phyloP scores from a whole-genome alignment of 495 filamentous ascomycete species.

The Corynascus novoguineensis region DNA sequence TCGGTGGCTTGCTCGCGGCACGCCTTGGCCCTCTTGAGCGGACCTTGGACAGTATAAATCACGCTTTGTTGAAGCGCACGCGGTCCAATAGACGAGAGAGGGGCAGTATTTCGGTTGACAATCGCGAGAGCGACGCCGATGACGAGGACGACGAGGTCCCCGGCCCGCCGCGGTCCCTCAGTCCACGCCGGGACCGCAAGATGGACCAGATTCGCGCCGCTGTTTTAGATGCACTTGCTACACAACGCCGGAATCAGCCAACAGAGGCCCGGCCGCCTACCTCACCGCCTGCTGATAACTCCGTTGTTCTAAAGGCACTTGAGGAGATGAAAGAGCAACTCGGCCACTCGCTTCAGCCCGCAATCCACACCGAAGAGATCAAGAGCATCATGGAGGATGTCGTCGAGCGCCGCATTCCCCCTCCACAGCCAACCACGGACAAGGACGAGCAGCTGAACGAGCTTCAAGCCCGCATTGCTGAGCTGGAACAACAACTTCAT shows the following conservation, averaged over 20 bases:
- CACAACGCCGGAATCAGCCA: conserved; percentile 45
- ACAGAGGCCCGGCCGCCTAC: conserved; percentile 23
- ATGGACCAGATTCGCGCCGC: conserved; percentile 76
- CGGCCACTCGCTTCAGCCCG: conserved; percentile 36
- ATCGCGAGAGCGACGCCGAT: conserved; percentile 82
- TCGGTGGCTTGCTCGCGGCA: conserved; percentile 70
- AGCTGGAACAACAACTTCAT: conserved; percentile 45
- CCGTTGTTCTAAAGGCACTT: conserved; percentile 32
- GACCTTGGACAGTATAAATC: conserved; percentile 67
- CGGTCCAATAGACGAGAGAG: conserved; percentile 43
- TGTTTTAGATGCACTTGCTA: conserved; percentile 70
- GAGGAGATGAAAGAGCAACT: conserved; percentile 49
- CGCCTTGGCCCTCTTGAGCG: conserved; percentile 73
- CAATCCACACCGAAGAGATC: conserved; percentile 51
- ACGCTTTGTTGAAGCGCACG: conserved; percentile 49
- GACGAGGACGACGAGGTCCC: conserved; percentile 80
- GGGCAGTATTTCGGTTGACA: conserved; percentile 57
- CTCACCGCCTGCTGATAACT: conserved; percentile 23
- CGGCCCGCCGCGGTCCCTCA: conserved; percentile 55
- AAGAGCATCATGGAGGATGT: conserved; percentile 55
- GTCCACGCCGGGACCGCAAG: conserved; percentile 65
- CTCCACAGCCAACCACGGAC: conserved; percentile 29
- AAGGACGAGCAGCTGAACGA: conserved; percentile 33
- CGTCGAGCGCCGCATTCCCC: conserved; percentile 44
- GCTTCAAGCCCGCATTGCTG: conserved; percentile 36